These are phyloP conservation scores for Ophiostoma piceae DNA, from an alignment of 2,329 filamentous ascomycete species.

Conservation along the genomic window DNA sequence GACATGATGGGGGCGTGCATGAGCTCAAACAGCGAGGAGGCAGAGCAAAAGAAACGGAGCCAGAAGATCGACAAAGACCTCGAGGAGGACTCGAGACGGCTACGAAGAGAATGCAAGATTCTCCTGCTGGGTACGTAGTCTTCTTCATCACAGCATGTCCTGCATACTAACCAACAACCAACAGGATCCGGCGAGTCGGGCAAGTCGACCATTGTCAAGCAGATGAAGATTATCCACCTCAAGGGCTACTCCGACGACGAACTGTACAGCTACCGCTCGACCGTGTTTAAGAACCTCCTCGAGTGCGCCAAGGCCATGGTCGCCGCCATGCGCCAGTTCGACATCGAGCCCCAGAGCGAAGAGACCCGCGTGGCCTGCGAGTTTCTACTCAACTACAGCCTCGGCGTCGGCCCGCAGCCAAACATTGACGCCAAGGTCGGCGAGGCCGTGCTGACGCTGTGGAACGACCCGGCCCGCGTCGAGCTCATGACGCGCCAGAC, in stretches of 20 bases:
- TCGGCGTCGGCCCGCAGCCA: constrained; percentile 85
- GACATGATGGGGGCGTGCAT: constrained; percentile 81
- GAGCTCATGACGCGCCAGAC: constrained; percentile 87
- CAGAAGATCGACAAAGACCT: constrained; percentile 90
- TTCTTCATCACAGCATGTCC: not conserved
- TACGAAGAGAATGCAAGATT: constrained; percentile 98
- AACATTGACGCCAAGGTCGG: constrained; percentile 76
- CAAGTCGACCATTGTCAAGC: constrained; percentile 98
- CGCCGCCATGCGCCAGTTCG: constrained; percentile 84
- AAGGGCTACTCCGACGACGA: constrained; percentile 96
- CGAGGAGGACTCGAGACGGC: constrained; percentile 86
- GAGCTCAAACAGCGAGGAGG: constrained; percentile 80
- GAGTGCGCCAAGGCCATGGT: constrained; percentile 95
- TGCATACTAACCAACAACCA: constrained; percentile 27
- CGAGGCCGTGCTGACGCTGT: constrained; percentile 76
- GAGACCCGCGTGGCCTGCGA: constrained; percentile 69
- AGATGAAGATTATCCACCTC: constrained; percentile 99
- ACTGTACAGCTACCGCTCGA: constrained; percentile 86
- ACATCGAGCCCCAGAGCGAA: constrained; percentile 68
- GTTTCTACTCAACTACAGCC: constrained; percentile 79
- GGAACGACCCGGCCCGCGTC: constrained; percentile 80
- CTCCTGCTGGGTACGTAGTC: constrained; percentile 69
- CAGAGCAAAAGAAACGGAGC: constrained; percentile 91
- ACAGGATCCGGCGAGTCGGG: constrained; percentile 95
- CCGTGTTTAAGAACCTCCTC: constrained; percentile 96